Evolutionary conservation across 495 filamentous ascomycete genomes (phyloP).

Genomic region (Penicillium coprophilum): DNA sequence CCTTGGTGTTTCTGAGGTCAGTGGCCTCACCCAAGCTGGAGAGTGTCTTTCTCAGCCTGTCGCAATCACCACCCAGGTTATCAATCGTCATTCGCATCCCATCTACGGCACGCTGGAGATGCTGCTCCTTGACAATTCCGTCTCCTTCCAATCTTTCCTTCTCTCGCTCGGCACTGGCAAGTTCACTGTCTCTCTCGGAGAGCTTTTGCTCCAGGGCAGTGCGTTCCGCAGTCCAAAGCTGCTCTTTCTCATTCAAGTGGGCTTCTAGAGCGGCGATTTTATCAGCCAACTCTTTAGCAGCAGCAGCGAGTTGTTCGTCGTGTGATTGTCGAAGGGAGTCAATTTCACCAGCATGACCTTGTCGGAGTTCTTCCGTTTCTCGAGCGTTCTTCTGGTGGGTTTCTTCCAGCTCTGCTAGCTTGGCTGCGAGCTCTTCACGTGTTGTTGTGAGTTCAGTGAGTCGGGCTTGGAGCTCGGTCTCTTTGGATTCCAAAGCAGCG

Average conservation of each 20-base stretch:
- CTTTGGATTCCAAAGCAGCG: constrained; percentile 24
- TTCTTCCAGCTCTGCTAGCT: constrained; percentile 27
- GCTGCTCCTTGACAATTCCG: constrained; percentile 50
- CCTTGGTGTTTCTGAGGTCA: constrained; percentile 58
- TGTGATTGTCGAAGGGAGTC: constrained; percentile 25
- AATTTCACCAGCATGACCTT: constrained; percentile 33
- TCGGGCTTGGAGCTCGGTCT: constrained; percentile 27
- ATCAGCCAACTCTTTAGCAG: constrained; percentile 34
- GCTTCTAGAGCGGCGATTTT: constrained; percentile 43
- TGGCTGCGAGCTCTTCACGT: constrained; percentile 27
- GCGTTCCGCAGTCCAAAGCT: constrained; percentile 38
- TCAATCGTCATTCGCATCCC: constrained; percentile 53
- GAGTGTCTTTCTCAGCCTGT: constrained; percentile 56
- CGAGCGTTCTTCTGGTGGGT: constrained; percentile 21
- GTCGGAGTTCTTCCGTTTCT: constrained; percentile 21
- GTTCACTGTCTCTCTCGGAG: constrained; percentile 38
- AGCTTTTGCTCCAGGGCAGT: constrained; percentile 36
- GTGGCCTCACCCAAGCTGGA: constrained; percentile 59
- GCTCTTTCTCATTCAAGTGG: constrained; percentile 36
- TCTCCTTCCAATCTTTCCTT: constrained; percentile 50
- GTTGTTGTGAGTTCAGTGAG: constrained; percentile 35
- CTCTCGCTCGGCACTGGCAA: constrained; percentile 44
- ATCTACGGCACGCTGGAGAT: constrained; percentile 47
- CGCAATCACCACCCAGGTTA: constrained; percentile 55
- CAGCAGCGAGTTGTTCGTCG: constrained; percentile 30